Conservation (phyloP, 345 rosid genomes). For the Dipteronia dyeriana region DNA sequence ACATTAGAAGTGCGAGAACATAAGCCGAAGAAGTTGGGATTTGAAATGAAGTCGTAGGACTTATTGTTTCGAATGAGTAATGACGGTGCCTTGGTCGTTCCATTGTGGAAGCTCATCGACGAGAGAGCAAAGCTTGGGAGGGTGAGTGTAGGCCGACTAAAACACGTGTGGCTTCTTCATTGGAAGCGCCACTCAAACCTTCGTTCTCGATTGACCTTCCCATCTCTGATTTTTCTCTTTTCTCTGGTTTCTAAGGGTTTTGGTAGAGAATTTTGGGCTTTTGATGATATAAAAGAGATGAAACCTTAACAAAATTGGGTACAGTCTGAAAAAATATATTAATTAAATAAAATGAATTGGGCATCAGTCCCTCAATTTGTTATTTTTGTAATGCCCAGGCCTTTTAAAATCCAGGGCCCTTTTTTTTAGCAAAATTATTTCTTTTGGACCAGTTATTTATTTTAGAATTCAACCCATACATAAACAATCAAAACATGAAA, state of each 20-base stretch:
- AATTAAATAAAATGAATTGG: no score
- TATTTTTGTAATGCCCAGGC: no score
- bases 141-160: constrained; percentile 77
- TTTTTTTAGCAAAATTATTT: no score
- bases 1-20: no score
- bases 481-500: no score
- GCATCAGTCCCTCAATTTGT: no score
- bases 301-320: neutral
- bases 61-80: constrained; percentile 83
- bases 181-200: constrained; percentile 80
- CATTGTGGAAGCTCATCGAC: constrained; percentile 55
- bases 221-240: constrained; percentile 40
- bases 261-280: neutral
- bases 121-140: constrained; percentile 84
- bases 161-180: constrained; percentile 75
- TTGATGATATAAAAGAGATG: neutral
- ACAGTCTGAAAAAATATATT: no score
- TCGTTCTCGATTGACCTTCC: constrained; percentile 83
- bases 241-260: constrained; percentile 27
- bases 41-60: constrained; percentile 83
- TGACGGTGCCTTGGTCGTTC: constrained; percentile 85
- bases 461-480: no score
- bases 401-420: no score
- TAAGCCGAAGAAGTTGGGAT: constrained; percentile 76
- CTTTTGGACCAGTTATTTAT: no score